Conservation (phyloP, 306 rosid species). For the Cucurbita moschata region DNA sequence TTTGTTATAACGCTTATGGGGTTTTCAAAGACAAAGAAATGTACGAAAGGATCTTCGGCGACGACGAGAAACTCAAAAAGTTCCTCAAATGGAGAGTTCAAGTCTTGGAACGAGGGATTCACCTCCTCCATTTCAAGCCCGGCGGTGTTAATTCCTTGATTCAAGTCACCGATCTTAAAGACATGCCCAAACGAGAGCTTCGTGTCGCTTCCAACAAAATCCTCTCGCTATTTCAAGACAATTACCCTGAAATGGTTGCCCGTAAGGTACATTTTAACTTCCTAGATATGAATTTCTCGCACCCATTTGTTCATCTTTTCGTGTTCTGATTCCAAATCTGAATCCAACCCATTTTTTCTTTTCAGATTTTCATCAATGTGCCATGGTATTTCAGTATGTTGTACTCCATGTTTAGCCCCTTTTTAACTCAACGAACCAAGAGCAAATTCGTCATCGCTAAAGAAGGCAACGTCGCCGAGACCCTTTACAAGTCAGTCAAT, state of each 20-base stretch:
- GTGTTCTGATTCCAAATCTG: neutral
- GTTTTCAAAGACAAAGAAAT: conserved; percentile 59
- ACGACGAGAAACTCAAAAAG: conserved; percentile 74
- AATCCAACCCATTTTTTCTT: neutral
- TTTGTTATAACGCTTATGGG: conserved; percentile 86
- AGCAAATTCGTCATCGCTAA: conserved; percentile 91
- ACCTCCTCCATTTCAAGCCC: conserved; percentile 68
- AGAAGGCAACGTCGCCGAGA: conserved; percentile 91
- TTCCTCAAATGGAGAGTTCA: conserved; percentile 95
- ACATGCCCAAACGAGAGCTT: conserved; percentile 93
- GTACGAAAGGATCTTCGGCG: conserved; percentile 76
- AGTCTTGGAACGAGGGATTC: conserved; percentile 70
- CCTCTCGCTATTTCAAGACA: conserved; percentile 82
- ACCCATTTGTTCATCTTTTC: neutral
- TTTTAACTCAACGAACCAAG: conserved; percentile 84
- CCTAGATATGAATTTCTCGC: no score
- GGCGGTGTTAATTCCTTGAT: conserved; percentile 79
- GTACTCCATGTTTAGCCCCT: conserved; percentile 88
- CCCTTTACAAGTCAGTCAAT: conserved; percentile 65
- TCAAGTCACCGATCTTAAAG: conserved; percentile 91
- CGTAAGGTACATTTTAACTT: conserved; percentile 35
- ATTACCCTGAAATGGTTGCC: conserved; percentile 96
- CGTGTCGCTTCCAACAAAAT: conserved; percentile 88
- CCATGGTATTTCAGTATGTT: conserved; percentile 93
- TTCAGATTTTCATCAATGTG: conserved; percentile 85